Percentiles rank a stretch among this genome's conserved stretches.
Conservation (phyloP, 352 stramenopile genomes). For the Pythium phragmitis region DNA sequence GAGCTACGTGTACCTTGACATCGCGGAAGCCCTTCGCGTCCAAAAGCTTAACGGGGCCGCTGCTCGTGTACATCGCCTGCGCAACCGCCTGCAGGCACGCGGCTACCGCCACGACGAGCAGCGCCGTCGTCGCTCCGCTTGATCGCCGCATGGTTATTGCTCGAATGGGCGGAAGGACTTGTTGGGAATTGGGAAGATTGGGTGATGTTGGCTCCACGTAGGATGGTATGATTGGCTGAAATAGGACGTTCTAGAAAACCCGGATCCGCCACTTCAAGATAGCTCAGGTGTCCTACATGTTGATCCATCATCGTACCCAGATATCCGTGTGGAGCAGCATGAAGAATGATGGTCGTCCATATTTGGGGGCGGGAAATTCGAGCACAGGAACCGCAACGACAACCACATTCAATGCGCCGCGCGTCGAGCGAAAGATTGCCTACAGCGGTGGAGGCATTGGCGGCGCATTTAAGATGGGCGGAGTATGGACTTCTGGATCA, state of each 20-base stretch:
- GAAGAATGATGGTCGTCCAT: background rate
- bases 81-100: constrained; percentile 34
- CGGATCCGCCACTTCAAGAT: constrained; percentile 25
- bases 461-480: too few relatives aligned
- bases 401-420: background rate
- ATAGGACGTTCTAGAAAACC: constrained; percentile 24
- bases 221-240: constrained; percentile 24
- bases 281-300: background rate
- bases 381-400: background rate
- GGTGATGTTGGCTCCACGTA: constrained; percentile 21
- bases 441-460: background rate
- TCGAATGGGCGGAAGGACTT: background rate
- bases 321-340: background rate
- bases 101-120: constrained; percentile 26
- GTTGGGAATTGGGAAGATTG: background rate
- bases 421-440: background rate
- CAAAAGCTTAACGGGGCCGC: constrained; percentile 65
- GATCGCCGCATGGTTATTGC: constrained; percentile 15
- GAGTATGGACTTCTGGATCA: background rate
- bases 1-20: constrained; percentile 35
- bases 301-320: background rate
- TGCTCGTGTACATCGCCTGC: constrained; percentile 62
- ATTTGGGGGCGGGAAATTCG: background rate
- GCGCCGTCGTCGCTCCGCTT: constrained; percentile 26
- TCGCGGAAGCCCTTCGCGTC: constrained; percentile 73